phyloP scores from a whole-genome alignment of 2,329 filamentous ascomycete genomes.

The Hysterium pulicare region DNA sequence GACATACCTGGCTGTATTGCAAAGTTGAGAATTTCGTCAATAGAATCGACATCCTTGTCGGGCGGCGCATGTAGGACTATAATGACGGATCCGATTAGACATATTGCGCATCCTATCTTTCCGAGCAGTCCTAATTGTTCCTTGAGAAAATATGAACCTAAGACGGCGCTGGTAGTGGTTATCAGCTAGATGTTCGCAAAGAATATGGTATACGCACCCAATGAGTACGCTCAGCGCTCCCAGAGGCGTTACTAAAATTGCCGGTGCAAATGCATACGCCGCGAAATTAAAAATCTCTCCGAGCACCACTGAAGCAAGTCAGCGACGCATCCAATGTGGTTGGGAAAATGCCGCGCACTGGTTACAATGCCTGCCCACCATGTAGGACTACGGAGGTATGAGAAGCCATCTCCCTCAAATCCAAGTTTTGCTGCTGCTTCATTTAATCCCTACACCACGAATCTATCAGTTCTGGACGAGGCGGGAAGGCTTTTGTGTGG shows the following conservation, averaged over 20 bases:
- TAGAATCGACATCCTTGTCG: conserved; percentile 84
- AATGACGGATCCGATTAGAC: conserved; percentile 91
- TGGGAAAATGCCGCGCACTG: conserved; percentile 54
- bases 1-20: conserved; percentile 80
- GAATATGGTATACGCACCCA: conserved; percentile 49
- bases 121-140: conserved; percentile 88
- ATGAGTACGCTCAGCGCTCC: conserved; percentile 93
- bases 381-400: conserved; percentile 88
- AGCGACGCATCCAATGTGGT: conserved; percentile 9
- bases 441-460: conserved; percentile 67
- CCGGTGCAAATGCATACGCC: conserved; percentile 95
- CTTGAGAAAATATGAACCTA: conserved; percentile 90
- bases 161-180: conserved; percentile 61
- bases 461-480: not conserved
- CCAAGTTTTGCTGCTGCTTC: conserved; percentile 88
- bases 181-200: conserved; percentile 8
- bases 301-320: conserved; percentile 66
- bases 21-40: conserved; percentile 87
- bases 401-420: conserved; percentile 93
- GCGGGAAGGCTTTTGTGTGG: not conserved
- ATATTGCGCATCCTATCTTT: conserved; percentile 93
- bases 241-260: conserved; percentile 94
- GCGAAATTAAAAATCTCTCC: conserved; percentile 97
- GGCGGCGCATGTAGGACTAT: conserved; percentile 96
- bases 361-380: conserved; percentile 97